Base-by-base conservation (phyloP, 805 yeast species). In the Wickerhamomyces canadensis region DNA sequence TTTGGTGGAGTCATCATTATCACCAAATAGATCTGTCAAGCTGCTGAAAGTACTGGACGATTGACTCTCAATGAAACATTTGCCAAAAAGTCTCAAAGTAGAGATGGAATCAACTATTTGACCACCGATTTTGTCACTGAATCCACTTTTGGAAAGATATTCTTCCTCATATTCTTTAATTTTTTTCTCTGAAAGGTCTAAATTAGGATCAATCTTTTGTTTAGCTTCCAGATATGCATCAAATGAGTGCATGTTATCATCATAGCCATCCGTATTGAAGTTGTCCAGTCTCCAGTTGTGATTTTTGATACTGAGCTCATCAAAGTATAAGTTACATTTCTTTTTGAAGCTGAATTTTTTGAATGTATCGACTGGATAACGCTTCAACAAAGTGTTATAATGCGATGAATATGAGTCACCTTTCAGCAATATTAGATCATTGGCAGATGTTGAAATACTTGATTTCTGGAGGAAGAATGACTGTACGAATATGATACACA, bases 271-370 rank as follows among this genome's bases (percentile, higher is more conserved):
- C 2, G 48, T 43, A 28, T 44, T 40, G 17, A 40, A 52, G 35
- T 49, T 39, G 18, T 44, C 43, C 2, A 52, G 26, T 24, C 36
- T 44, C 57, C 57, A 52, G 14, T 38, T 33, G 1, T 37, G 38
- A 9, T 48, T 27, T 2, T 33, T 18, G 1, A 17, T 11, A 5
- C 30, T 27, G 13, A 52, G 29, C 11, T 34, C 16, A 6, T 43
- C 41, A 29, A 52, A 52, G 35, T 34, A 52, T 8, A 23, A 6
- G 21, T 42, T 44, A 29, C 57, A 52, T 18, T 39, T 47, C 31
- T 46, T 31, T 1, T 37, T 35, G 2, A 46, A 34, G 2, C 41
- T 22, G 10, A 48, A 22, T 4, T 31, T 28, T 3, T 34, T 15
- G 17, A 52, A 36, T 5, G 19, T 16, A 2, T 42, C 39, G 10